phyloP scores from a whole-genome alignment of 1,284 basidiomycete genomes.

The Ceratobasidium theobromae region DNA sequence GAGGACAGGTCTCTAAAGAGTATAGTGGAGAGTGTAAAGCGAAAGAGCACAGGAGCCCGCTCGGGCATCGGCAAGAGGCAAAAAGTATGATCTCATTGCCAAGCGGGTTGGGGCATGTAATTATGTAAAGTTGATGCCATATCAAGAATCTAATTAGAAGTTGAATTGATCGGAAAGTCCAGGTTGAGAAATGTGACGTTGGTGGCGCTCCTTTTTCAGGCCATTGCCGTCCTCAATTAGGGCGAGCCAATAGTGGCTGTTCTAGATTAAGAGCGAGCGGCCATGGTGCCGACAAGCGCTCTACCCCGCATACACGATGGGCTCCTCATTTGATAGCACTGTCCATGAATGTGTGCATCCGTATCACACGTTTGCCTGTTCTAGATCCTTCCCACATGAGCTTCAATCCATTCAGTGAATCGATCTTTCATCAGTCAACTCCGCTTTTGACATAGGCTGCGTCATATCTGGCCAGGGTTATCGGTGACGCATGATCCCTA shows the following conservation, averaged over 20 bases:
- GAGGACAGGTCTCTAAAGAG: conserved; percentile 56
- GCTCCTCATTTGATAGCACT: too few species aligned
- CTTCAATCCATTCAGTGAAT: too few species aligned
- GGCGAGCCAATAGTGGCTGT: too few species aligned
- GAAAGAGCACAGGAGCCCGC: conserved; percentile 50
- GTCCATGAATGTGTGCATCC: too few species aligned
- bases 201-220: background rate
- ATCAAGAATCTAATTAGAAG: conserved; percentile 18
- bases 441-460: background rate
- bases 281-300: too few species aligned
- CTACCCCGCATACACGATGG: too few species aligned
- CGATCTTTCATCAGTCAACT: too few species aligned
- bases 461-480: background rate
- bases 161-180: conserved; percentile 8
- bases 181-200: conserved; percentile 10
- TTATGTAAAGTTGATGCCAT: background rate
- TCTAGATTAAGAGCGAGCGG: too few species aligned
- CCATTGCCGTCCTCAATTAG: background rate
- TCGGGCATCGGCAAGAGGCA: conserved; percentile 5
- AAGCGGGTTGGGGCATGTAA: background rate
- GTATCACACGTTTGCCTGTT: too few species aligned
- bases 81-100: background rate
- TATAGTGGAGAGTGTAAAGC: conserved; percentile 83
- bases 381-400: too few species aligned
- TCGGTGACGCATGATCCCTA: background rate